Base-by-base conservation (phyloP, 257 asterid genomes). In the Henckelia pumila region DNA sequence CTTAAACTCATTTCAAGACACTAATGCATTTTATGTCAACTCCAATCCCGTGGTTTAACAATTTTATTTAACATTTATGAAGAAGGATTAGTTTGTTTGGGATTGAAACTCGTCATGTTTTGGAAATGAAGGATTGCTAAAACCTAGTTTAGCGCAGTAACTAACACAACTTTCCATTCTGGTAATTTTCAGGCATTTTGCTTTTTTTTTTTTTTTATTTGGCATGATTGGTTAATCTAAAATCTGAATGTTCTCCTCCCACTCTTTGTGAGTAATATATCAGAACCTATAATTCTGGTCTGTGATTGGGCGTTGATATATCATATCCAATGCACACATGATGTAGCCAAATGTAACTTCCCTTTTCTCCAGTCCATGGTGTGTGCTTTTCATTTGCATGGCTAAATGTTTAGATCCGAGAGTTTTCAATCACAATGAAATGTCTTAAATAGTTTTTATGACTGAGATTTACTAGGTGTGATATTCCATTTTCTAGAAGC, bases 301-400 rank as follows among this genome's bases (percentile, higher is more conserved):
- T 24, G 66, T 65, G 66, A 40, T 66, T 60, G 61, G 35, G 61
- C 29, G 40, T 28, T 52, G 61, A 33, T 28, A 44, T 26, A 4
- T 24, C 5, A 26, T 55, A 35, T 29, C n/a, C 56, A 35, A 67
- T 56, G 26, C 32, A 26, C 20, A 21, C 37, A 14, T 40, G 28
- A 28, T 21, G 24, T 56, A 11, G 50, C 30, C 7, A 2, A 56
- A 33, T 35, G 5, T 49, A 32, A n/a, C 60, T 30, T 5, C 19
- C 32, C 57, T 63, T 17, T 64, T 66, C n/a, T n/a, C n/a, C n/a
- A n/a, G n/a, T 33, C 29, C 10, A 44, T 23, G 28, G 55, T 50
- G 52, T 24, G 29, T 70, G 73, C 68, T 65, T 59, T 52, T 44
- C 24, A 37, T 8, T 8, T 66, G 50, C 56, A 35, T 76, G 47